phyloP scores from a whole-genome alignment of 495 filamentous ascomycete genomes.

The Aspergillus wentii region DNA sequence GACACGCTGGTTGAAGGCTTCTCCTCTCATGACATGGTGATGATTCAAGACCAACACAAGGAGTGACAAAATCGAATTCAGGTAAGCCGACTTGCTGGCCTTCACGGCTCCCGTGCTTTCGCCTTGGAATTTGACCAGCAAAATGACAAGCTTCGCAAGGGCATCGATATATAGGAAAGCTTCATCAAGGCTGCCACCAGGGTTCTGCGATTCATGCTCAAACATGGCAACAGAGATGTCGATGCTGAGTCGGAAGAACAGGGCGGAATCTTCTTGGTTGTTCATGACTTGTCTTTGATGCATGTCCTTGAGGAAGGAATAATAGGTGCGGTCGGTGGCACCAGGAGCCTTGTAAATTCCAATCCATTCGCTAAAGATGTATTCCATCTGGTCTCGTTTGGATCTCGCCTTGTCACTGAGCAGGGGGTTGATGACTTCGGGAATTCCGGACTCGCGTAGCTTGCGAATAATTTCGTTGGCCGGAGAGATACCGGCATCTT shows the following conservation, averaged over 20 bases:
- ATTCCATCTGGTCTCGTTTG: slow-evolving; percentile 80
- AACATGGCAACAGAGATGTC: slow-evolving; percentile 72
- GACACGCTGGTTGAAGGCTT: slow-evolving; percentile 79
- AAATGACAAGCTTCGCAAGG: slow-evolving; percentile 76
- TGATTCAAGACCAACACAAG: slow-evolving; percentile 77
- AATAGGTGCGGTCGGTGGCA: slow-evolving; percentile 62
- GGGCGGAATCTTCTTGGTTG: slow-evolving; percentile 64
- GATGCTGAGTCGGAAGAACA: slow-evolving; percentile 78
- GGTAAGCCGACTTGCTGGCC: slow-evolving; percentile 56
- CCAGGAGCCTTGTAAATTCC: slow-evolving; percentile 70
- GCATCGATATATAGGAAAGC: slow-evolving; percentile 75
- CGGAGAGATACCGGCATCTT: slow-evolving; percentile 60
- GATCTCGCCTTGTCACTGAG: slow-evolving; percentile 45
- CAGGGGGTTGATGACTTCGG: slow-evolving; percentile 43
- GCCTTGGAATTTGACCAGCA: slow-evolving; percentile 66
- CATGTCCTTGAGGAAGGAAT: slow-evolving; percentile 81
- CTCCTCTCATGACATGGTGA: slow-evolving; percentile 75
- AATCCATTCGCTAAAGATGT: slow-evolving; percentile 93
- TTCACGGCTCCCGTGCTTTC: slow-evolving; percentile 54
- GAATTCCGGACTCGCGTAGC: slow-evolving; percentile 57
- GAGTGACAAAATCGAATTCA: slow-evolving; percentile 71
- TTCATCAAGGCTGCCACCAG: slow-evolving; percentile 58
- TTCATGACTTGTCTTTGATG: slow-evolving; percentile 65
- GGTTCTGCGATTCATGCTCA: slow-evolving; percentile 58
- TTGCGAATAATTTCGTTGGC: slow-evolving; percentile 69